Conservation (phyloP, 192 early-diverging fungal species). For the Dimargaris xerosporica region DNA sequence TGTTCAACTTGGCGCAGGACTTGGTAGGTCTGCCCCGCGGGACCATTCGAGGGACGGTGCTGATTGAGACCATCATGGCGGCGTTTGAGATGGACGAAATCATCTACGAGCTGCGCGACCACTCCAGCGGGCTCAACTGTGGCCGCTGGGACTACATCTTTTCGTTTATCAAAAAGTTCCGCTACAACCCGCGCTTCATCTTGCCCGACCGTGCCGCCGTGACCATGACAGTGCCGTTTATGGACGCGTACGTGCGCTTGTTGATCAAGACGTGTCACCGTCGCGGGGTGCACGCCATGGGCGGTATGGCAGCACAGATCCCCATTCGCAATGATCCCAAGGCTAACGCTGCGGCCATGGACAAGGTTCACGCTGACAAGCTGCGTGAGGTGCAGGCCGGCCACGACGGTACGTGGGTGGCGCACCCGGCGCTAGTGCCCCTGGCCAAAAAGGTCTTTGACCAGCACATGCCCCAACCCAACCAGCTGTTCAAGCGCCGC, state of each 20-base stretch:
- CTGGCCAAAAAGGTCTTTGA: slow-evolving; percentile 82
- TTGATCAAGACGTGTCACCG: slow-evolving; percentile 97
- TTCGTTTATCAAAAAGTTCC: slow-evolving; percentile 95
- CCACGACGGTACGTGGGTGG: slow-evolving; percentile 93
- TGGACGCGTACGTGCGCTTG: slow-evolving; percentile 94
- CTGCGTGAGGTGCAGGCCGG: slow-evolving; percentile 88
- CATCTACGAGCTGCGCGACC: slow-evolving; percentile 96
- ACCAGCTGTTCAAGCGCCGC: slow-evolving; percentile 86
- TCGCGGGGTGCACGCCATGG: slow-evolving; percentile 98
- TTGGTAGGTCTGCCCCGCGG: slow-evolving; percentile 76
- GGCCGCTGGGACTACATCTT: slow-evolving; percentile 99
- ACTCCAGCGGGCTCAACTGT: slow-evolving; percentile 97
- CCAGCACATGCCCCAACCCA: slow-evolving; percentile 88
- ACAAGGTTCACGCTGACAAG: slow-evolving; percentile 92
- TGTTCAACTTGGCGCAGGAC: slow-evolving; percentile 93
- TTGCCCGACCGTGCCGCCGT: slow-evolving; percentile 85
- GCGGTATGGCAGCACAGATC: slow-evolving; percentile 98
- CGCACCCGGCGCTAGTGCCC: slow-evolving; percentile 89
- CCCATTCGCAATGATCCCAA: slow-evolving; percentile 87
- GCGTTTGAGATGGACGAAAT: slow-evolving; percentile 99
- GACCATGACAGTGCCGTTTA: slow-evolving; percentile 91
- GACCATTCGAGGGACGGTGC: slow-evolving; percentile 88
- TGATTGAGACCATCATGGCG: slow-evolving; percentile 95
- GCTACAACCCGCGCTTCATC: slow-evolving; percentile 67
- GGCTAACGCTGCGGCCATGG: slow-evolving; percentile 82